Evolutionary conservation across 2,329 filamentous ascomycete species (phyloP).

Genomic region (Helicocarpus griseus): DNA sequence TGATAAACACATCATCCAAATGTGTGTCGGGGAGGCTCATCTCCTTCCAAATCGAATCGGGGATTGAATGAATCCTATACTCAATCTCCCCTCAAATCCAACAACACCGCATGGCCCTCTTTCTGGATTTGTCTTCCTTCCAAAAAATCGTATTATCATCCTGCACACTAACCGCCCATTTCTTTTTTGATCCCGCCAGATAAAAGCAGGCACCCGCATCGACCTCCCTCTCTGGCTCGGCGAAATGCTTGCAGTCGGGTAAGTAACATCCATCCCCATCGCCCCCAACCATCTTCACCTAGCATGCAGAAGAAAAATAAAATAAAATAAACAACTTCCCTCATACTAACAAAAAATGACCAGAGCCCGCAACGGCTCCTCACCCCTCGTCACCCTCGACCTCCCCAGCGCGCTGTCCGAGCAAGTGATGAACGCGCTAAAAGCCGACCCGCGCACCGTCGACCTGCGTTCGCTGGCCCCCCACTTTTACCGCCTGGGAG

Average conservation of each 20-base stretch:
- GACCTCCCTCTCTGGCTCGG: constrained; percentile 88
- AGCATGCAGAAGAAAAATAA: too few relatives aligned
- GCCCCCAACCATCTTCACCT: neutral
- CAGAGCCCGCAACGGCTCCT: constrained; percentile 35
- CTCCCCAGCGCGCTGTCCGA: constrained; percentile 67
- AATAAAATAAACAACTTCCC: neutral
- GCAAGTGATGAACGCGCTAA: constrained; percentile 78
- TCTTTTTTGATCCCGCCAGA: too few relatives aligned
- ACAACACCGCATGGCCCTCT: too few relatives aligned
- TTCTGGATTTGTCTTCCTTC: too few relatives aligned
- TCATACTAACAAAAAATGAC: neutral
- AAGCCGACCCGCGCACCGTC: constrained; percentile 79
- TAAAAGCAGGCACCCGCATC: constrained; percentile 72
- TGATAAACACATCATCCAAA: too few relatives aligned
- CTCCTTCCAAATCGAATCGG: too few relatives aligned
- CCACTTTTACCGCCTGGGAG: constrained; percentile 80
- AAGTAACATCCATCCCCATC: neutral
- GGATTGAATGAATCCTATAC: too few relatives aligned
- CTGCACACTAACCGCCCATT: too few relatives aligned
- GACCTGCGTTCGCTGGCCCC: constrained; percentile 72
- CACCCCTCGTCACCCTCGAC: constrained; percentile 66
- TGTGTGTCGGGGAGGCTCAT: too few relatives aligned
- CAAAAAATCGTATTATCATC: too few relatives aligned
- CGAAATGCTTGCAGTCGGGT: constrained; percentile 70
- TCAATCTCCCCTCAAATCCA: too few relatives aligned